phyloP scores from a whole-genome alignment of 805 yeast species.

The Zygoascus bituminiphila region DNA sequence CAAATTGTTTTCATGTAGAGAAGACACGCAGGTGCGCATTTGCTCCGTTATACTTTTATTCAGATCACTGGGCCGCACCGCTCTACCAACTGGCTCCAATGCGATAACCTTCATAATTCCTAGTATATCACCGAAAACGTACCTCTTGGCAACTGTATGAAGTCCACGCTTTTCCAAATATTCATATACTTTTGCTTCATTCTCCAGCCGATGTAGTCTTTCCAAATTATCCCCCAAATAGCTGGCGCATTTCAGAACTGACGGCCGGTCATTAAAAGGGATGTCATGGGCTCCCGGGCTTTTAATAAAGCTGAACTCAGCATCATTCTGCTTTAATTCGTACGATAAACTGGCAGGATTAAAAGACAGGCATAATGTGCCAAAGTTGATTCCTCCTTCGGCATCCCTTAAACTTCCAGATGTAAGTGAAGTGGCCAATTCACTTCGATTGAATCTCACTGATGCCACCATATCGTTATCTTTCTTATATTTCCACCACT shows the following conservation, averaged over 20 bases:
- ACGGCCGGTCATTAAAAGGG: constrained; percentile 3
- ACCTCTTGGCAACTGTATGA: constrained; percentile 12
- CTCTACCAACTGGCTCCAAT: constrained; percentile 19
- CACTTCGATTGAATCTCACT: background rate
- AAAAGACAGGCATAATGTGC: background rate
- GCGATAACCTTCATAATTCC: constrained; percentile 18
- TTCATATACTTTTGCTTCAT: constrained; percentile 21
- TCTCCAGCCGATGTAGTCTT: constrained; percentile 5
- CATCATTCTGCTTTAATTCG: background rate
- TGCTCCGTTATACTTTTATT: constrained; percentile 4
- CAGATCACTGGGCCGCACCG: constrained; percentile 11
- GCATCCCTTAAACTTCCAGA: background rate
- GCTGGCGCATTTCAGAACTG: constrained; percentile 12
- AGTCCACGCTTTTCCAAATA: constrained; percentile 11
- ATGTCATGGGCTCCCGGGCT: background rate
- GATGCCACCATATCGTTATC: constrained; percentile 1
- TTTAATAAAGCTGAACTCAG: background rate
- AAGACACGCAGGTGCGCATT: constrained; percentile 13
- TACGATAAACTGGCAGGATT: background rate
- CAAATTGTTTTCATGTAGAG: constrained; percentile 15
- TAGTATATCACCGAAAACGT: constrained; percentile 17
- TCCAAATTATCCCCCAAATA: background rate
- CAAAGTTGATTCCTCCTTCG: constrained; percentile 1
- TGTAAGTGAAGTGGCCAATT: background rate
- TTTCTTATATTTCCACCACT: constrained; percentile 16